Base-by-base conservation (phyloP, 148 eudicot species). In the Dysphania ambrosioides region DNA sequence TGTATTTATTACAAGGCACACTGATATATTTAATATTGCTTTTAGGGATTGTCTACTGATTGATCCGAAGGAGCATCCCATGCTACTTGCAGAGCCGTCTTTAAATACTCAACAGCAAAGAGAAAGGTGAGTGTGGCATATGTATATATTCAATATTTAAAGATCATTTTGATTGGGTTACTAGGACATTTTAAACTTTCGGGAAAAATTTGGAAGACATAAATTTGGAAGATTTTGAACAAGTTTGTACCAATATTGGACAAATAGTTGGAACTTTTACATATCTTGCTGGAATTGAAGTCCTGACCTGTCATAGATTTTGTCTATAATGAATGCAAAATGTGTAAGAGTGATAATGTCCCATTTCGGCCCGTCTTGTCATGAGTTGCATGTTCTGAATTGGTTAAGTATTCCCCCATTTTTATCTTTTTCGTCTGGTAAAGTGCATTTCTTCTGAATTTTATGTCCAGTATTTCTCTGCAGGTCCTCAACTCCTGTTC, bases 41-140 rank as follows among this genome's bases (percentile, higher is more conserved):
- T 73, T 67, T 76, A 95, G 99, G 93, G 96, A 90, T 65, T 92
- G 99, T 74, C 84, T 95, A 35, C 78, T 92, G 86, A 83, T 95
- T 86, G 96, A 95, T 81, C 96, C 99, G 2, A 89, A 86, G 81
- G 99, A 95, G 83, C 99, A 95, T 79, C 99, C 97, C 9, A 90
- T 95, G 97, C 82, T 95, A 68, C 87, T 95, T 66, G 96, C 99
- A 23, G 99, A 95, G 78, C 89, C 99, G 74, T 92, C 97, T 68
- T 83, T 82, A 49, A 95, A 95, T 80, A 80, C 77, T 78, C 99
- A 87, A 76, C 96, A 85, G 56, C 97, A 92, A 74, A 90, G 99
- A 85, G 99, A 95, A 84, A 95, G 93, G 99, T 95, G 65, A 92
- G 79, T 47, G 72, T 68, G 65, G 57, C 60, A 70, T 71, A 8